Conservation (phyloP, 495 filamentous ascomycete species). For the Cryomyces antarcticus region DNA sequence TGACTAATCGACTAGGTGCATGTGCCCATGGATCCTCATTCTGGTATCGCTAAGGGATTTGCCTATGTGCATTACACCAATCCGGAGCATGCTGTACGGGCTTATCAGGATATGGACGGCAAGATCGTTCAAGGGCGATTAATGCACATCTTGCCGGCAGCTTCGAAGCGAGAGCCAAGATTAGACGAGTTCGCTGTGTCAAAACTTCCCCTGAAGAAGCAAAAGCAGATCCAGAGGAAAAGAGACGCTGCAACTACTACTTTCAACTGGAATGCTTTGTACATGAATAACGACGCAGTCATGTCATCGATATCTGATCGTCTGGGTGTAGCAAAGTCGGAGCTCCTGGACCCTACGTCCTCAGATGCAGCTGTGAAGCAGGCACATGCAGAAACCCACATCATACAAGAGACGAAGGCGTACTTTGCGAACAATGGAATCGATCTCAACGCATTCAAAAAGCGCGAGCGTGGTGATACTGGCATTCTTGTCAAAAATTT, state of each 20-base stretch:
- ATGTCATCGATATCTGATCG: conserved; percentile 77
- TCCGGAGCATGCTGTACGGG: conserved; percentile 49
- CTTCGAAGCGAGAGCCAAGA: conserved; percentile 56
- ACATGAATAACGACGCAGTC: conserved; percentile 95
- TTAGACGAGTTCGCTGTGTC: conserved; percentile 75
- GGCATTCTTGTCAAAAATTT: conserved; percentile 93
- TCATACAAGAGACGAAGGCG: conserved; percentile 87
- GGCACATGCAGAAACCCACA: conserved; percentile 85
- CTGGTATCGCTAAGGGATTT: conserved; percentile 61
- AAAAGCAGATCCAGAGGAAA: conserved; percentile 71
- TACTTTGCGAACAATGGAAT: conserved; percentile 78
- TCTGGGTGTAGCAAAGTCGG: conserved; percentile 70
- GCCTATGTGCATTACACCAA: conserved; percentile 63
- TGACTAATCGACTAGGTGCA: conserved; percentile 39
- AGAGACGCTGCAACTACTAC: conserved; percentile 49
- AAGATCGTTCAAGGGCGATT: conserved; percentile 80
- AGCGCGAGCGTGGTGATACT: conserved; percentile 59
- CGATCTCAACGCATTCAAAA: conserved; percentile 78
- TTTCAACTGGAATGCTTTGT: conserved; percentile 95
- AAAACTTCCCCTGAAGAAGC: conserved; percentile 82
- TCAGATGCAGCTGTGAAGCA: conserved; percentile 88
- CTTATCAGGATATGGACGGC: conserved; percentile 55
- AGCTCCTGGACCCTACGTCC: conserved; percentile 81
- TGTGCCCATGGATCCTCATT: conserved; percentile 45
- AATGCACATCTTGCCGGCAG: conserved; percentile 67